A percentile compares a stretch with the other conserved stretches of the same genome.
phyloP scores from a whole-genome alignment of 2,329 filamentous ascomycete genomes.

The Hypoxylon sp. region DNA sequence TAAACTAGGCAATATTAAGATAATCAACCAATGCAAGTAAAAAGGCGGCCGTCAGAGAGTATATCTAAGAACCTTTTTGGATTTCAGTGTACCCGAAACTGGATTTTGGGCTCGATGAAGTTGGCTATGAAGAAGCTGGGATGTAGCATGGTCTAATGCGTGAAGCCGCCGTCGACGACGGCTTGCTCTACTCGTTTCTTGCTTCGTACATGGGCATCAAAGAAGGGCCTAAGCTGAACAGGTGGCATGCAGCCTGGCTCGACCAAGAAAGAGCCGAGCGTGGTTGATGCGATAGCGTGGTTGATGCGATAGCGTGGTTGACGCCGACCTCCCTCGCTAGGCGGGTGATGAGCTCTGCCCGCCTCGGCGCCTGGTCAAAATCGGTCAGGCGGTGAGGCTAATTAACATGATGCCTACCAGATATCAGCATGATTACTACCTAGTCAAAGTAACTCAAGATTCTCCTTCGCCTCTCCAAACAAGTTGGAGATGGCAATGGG shows the following conservation, averaged over 20 bases:
- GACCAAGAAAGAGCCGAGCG: constrained; percentile 49
- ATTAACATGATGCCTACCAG: too few species aligned
- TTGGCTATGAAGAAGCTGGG: constrained; percentile 66
- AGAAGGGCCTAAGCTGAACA: constrained; percentile 32
- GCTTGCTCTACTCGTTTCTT: constrained; percentile 59
- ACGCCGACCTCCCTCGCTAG: constrained; percentile 55
- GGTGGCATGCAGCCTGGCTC: constrained; percentile 47
- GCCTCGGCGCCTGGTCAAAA: constrained; percentile 41
- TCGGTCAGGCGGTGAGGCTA: too few species aligned
- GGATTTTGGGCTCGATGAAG: constrained; percentile 56
- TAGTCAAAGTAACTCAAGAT: too few species aligned
- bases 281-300: constrained; percentile 53
- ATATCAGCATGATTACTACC: too few species aligned
- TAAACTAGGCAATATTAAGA: constrained; percentile 21
- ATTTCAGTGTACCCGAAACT: constrained; percentile 18
- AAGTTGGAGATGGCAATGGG: too few species aligned
- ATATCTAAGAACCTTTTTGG: constrained; percentile 23
- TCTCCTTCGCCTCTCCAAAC: not conserved
- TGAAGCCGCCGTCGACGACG: constrained; percentile 55
- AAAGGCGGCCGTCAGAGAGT: constrained; percentile 5
- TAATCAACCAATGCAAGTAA: constrained; percentile 20
- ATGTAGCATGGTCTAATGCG: constrained; percentile 62
- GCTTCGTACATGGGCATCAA: constrained; percentile 49
- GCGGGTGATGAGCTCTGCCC: constrained; percentile 51
- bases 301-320: constrained; percentile 54